Evolutionary conservation across 2,329 filamentous ascomycete species (phyloP).

Genomic region (Elsinoe batatas): DNA sequence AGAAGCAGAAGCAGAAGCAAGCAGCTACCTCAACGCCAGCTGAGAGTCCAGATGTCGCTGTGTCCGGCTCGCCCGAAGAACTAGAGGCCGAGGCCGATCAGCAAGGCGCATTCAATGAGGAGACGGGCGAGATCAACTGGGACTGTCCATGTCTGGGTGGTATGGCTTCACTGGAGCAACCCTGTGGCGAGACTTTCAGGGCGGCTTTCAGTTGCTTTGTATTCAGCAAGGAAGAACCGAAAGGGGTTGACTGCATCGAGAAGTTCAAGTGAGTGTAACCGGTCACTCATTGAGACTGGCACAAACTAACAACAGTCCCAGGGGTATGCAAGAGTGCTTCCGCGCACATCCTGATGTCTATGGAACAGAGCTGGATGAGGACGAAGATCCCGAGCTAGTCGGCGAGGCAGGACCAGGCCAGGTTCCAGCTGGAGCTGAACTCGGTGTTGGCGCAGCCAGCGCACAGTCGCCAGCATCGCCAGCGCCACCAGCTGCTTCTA

Average conservation of each 20-base stretch:
- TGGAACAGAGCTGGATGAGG: constrained; percentile 74
- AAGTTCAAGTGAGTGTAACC: constrained; percentile 75
- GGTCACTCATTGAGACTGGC: neutral
- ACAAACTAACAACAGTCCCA: constrained; percentile 30
- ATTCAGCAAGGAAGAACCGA: constrained; percentile 86
- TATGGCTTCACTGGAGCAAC: constrained; percentile 77
- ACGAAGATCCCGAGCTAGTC: constrained; percentile 46
- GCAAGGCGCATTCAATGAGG: constrained; percentile 92
- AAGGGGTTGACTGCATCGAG: constrained; percentile 95
- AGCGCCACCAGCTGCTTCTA: neutral
- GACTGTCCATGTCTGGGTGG: constrained; percentile 95
- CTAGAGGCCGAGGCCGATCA: constrained; percentile 74
- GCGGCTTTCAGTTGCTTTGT: constrained; percentile 97
- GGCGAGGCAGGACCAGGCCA: constrained; percentile 22
- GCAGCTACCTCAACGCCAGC: constrained; percentile 23
- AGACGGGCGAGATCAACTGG: constrained; percentile 99
- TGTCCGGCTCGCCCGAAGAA: constrained; percentile 37
- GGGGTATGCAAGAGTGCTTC: constrained; percentile 97
- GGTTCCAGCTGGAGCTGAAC: constrained; percentile 13
- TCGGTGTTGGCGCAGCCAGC: neutral
- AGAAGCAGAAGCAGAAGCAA: constrained; percentile 25
- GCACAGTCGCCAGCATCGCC: neutral
- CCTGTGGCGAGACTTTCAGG: constrained; percentile 92
- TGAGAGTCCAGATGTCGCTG: constrained; percentile 23
- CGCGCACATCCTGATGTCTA: constrained; percentile 86